Evolutionary conservation across 2,329 filamentous ascomycete species (phyloP).

Genomic region (Fusarium brachygibbosum): DNA sequence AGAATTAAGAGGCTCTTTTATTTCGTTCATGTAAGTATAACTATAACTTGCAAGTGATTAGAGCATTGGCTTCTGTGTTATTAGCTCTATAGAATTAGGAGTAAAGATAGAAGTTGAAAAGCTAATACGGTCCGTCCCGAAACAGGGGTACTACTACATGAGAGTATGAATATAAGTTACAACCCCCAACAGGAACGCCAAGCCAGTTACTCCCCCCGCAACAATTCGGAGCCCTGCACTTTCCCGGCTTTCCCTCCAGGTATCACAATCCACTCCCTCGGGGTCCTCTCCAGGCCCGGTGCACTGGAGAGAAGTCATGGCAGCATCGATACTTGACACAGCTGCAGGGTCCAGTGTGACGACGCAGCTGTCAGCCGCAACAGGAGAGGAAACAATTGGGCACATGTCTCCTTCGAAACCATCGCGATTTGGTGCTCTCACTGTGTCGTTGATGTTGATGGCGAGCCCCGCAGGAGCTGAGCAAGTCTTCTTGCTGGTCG

Average conservation of each 20-base stretch:
- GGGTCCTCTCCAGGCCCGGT: not conserved
- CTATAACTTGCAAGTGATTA: too few relatives aligned
- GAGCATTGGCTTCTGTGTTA: too few relatives aligned
- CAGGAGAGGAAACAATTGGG: too few relatives aligned
- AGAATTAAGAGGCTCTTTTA: too few relatives aligned
- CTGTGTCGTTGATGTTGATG: not conserved
- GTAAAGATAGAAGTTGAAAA: too few relatives aligned
- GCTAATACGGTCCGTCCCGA: too few relatives aligned
- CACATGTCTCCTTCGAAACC: not conserved
- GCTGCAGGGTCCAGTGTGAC: not conserved
- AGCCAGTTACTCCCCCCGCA: not conserved
- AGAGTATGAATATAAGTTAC: not conserved
- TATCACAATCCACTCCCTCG: not conserved
- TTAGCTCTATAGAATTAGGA: too few relatives aligned
- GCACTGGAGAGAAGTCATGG: not conserved
- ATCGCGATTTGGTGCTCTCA: not conserved
- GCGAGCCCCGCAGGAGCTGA: not conserved
- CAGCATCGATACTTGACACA: not conserved
- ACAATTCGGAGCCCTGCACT: not conserved
- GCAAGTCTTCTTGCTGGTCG: not conserved
- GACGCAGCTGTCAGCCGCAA: not conserved
- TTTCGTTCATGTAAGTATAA: too few relatives aligned
- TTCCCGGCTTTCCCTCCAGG: not conserved
- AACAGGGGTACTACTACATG: not conserved
- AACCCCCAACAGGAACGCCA: not conserved